Percentiles rank a stretch among this genome's conserved stretches.
These are phyloP conservation scores for Boeremia lycopersici DNA, from an alignment of 2,329 filamentous ascomycete genomes.

Conservation along the genomic window DNA sequence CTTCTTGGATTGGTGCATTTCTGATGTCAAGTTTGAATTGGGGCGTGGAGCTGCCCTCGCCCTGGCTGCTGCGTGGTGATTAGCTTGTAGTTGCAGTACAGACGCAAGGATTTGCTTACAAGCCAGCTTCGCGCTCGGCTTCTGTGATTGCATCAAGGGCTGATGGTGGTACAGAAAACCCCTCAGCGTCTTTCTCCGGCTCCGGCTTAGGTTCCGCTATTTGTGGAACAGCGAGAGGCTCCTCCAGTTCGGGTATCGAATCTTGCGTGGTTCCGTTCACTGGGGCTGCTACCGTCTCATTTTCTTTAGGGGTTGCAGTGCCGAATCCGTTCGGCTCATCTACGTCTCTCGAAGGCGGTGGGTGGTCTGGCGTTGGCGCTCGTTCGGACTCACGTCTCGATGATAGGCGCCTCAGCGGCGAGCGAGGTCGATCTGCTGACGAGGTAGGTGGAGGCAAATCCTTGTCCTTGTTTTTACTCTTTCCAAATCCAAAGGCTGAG, in stretches of 20 bases:
- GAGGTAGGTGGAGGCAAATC: conserved; percentile 43
- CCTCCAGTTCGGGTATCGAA: conserved; percentile 45
- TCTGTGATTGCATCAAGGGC: conserved; percentile 67
- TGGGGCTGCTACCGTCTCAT: conserved; percentile 23
- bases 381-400: conserved; percentile 38
- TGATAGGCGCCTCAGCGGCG: conserved; percentile 40
- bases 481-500: conserved; percentile 66
- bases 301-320: conserved; percentile 22
- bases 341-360: conserved; percentile 29
- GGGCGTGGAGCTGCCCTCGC: conserved; percentile 45
- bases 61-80: conserved; percentile 22
- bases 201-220: conserved; percentile 37
- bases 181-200: conserved; percentile 70
- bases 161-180: conserved; percentile 74
- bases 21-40: conserved; percentile 81
- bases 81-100: not conserved
- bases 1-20: conserved; percentile 77
- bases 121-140: conserved; percentile 68
- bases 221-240: conserved; percentile 42
- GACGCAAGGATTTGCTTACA: conserved; percentile 30
- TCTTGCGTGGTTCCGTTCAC: conserved; percentile 43
- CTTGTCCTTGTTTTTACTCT: conserved; percentile 69
- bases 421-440: conserved; percentile 40
- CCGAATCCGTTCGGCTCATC: conserved; percentile 40
- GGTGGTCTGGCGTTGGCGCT: conserved; percentile 43